Conservation (phyloP, 2,329 filamentous ascomycete genomes). For the Coniochaeta hoffmannii region DNA sequence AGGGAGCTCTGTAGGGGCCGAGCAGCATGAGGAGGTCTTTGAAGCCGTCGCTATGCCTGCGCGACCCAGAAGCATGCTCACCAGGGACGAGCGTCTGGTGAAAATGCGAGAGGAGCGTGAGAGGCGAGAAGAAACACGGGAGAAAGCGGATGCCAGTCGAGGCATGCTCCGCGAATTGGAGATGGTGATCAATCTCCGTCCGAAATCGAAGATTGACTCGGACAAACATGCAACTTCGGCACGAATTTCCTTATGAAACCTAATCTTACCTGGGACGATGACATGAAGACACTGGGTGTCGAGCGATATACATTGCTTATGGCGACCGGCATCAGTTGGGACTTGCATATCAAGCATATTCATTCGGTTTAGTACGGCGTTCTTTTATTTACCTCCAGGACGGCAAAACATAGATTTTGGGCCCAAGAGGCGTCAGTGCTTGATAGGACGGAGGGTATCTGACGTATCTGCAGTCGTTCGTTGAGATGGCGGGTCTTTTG, state of each 20-base stretch:
- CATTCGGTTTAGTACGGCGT: neutral
- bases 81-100: conserved; percentile 77
- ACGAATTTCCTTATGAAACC: conserved; percentile 34
- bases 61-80: conserved; percentile 62
- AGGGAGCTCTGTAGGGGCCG: conserved; percentile 50
- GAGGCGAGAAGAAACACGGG: conserved; percentile 61
- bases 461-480: neutral
- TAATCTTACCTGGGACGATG: neutral
- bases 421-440: neutral
- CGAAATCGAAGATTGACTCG: conserved; percentile 21
- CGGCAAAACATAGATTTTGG: neutral
- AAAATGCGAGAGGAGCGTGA: conserved; percentile 85
- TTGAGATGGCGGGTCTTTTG: neutral
- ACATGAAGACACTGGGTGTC: neutral
- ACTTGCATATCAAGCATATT: neutral
- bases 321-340: neutral
- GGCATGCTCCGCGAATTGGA: conserved; percentile 92
- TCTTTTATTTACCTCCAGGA: neutral
- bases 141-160: conserved; percentile 72
- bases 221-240: conserved; percentile 11
- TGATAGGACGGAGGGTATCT: neutral
- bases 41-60: conserved; percentile 78
- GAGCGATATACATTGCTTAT: neutral
- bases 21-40: conserved; percentile 69
- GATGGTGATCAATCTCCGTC: conserved; percentile 65